Base-by-base conservation (phyloP, 495 filamentous ascomycete genomes). In the Tricharina praecox region DNA sequence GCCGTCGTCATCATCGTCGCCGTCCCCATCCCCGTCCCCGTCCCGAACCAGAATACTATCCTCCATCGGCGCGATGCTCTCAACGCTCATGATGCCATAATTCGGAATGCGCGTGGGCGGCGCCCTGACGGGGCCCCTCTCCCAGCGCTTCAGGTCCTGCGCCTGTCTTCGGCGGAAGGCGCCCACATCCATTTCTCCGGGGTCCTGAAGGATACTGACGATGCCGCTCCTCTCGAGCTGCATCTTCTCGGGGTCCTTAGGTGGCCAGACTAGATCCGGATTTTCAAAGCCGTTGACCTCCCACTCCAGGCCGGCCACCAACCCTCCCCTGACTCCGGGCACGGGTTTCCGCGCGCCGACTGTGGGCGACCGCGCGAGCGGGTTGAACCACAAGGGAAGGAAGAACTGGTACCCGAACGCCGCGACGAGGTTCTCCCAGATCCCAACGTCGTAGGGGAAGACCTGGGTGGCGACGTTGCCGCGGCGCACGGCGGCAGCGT, bases 381-480 rank as follows among this genome's bases (percentile, higher is more conserved):
- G 71, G 5, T 69, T 50, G 37, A 73, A 49, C 78, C 73, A 66
- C 60, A 66, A 11, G 67, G 67, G 15, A 7, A 30, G 19, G 19
- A 25, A 25, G 10, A 13, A 30, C n/a, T 10, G 60, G 11, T 67
- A 75, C 2, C 84, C 85, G 77, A 92, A 86, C 24, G 72, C 79
- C 47, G 79, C 74, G 47, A 66, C 74, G 38, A 87, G 65, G 58
- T 94, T 94, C 18, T 66, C 65, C 70, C 77, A 90, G 39, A 96
- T 69, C 7, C 90, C 92, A 49, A 96, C 71, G 59, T 97, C 90
- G 55, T 92, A 96, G 0, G 85, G 85, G 59, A 85, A 94, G 55
- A 92, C 85, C 53, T 90, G 78, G 38, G 78, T 72, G 11, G 69
- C 64, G 39, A 70, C 64, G 24, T 70, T 58, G 48, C 78, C 69